Conservation (phyloP, 2,329 filamentous ascomycete species). For the Aspergillus ibericus region DNA sequence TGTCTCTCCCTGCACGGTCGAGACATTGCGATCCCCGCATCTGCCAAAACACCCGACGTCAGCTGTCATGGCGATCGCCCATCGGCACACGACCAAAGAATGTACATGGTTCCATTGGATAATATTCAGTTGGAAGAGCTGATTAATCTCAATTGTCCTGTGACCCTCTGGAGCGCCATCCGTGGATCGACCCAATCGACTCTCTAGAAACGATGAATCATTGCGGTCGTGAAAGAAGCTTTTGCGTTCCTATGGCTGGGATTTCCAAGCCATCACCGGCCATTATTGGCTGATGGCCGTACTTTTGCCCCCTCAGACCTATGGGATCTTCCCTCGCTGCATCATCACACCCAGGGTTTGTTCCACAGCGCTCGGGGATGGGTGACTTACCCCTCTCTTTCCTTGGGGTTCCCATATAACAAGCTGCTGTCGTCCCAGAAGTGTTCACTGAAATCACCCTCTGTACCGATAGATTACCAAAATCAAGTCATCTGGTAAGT, state of each 20-base stretch:
- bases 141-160: slow-evolving; percentile 4
- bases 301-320: slow-evolving; percentile 4
- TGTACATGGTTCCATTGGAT: not conserved
- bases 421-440: not conserved
- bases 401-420: not conserved
- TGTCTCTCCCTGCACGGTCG: not conserved
- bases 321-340: slow-evolving; percentile 7
- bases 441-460: not conserved
- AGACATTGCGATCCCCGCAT: slow-evolving; percentile 9
- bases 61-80: slow-evolving; percentile 6
- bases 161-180: not conserved
- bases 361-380: slow-evolving; percentile 7
- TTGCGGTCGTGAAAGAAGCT: slow-evolving; percentile 5
- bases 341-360: slow-evolving; percentile 11
- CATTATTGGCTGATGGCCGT: slow-evolving; percentile 11
- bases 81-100: not conserved
- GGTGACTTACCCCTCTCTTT: slow-evolving; percentile 16
- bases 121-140: not conserved
- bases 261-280: not conserved
- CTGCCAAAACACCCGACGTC: slow-evolving; percentile 18
- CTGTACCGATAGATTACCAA: not conserved
- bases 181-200: not conserved
- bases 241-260: slow-evolving; percentile 3
- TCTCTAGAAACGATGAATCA: slow-evolving; percentile 7
- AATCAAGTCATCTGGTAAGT: not conserved